Evolutionary conservation across 176 grass and related monocot species (phyloP).

Genomic region (Raddia guianensis): DNA sequence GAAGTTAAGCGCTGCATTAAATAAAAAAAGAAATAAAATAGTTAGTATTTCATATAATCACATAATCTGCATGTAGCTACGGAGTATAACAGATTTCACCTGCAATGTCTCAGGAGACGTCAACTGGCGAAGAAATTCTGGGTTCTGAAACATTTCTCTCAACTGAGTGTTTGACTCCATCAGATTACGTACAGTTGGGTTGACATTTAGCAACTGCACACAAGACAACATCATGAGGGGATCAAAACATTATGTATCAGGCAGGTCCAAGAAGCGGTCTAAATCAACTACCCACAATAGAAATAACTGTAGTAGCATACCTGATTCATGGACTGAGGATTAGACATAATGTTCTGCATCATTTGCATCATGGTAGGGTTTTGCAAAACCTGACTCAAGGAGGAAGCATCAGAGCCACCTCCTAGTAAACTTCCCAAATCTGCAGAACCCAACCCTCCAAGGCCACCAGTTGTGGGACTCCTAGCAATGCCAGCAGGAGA

Average conservation of each 20-base stretch:
- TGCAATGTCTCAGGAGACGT: slow-evolving; percentile 81
- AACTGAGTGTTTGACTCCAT: slow-evolving; percentile 72
- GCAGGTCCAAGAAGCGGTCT: background rate
- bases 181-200: slow-evolving; percentile 60
- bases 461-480: slow-evolving; percentile 41
- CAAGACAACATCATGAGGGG: background rate
- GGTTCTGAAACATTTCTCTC: slow-evolving; percentile 80
- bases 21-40: slow-evolving; percentile 20
- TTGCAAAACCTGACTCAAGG: slow-evolving; percentile 69
- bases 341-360: slow-evolving; percentile 81
- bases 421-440: slow-evolving; percentile 59
- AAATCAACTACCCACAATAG: slow-evolving; percentile 18
- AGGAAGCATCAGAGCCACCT: slow-evolving; percentile 54
- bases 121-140: slow-evolving; percentile 78
- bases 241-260: slow-evolving; percentile 13
- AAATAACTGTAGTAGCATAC: slow-evolving; percentile 31
- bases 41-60: background rate
- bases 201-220: slow-evolving; percentile 58
- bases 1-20: slow-evolving; percentile 55
- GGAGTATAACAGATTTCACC: slow-evolving; percentile 38
- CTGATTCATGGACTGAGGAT: slow-evolving; percentile 72
- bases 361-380: slow-evolving; percentile 81
- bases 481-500: slow-evolving; percentile 49
- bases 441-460: slow-evolving; percentile 55
- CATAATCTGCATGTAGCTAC: slow-evolving; percentile 23